Evolutionary conservation across 2,329 filamentous ascomycete species (phyloP).

Genomic region (Colletotrichum graminicola): DNA sequence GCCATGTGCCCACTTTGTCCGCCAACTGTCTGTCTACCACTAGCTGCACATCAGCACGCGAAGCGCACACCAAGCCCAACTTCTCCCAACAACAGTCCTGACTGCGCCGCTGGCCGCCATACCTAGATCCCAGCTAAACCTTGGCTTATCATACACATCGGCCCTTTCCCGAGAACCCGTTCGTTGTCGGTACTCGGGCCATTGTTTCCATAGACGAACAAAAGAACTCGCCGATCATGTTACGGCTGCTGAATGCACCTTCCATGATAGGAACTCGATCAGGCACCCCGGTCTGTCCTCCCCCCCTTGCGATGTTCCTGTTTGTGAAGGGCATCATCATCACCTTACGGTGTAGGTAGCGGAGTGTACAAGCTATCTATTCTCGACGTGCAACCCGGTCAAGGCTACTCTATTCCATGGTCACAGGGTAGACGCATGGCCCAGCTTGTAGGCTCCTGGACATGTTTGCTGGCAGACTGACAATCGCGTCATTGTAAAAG

Average conservation of each 20-base stretch:
- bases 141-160: conserved; percentile 11
- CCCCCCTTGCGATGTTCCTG: conserved; percentile 29
- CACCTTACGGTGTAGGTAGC: not conserved
- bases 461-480: conserved; percentile 6
- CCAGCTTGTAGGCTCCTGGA: conserved; percentile 30
- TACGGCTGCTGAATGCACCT: conserved; percentile 26
- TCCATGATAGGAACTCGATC: conserved; percentile 34
- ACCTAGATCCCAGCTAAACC: conserved; percentile 9
- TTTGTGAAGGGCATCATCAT: conserved; percentile 11
- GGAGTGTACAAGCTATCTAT: not conserved
- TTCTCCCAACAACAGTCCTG: conserved; percentile 1
- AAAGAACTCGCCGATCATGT: conserved; percentile 28
- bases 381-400: conserved; percentile 6
- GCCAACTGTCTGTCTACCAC: no score
- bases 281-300: conserved; percentile 17
- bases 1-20: conserved; percentile 10
- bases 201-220: conserved; percentile 7
- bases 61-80: conserved; percentile 15
- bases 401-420: not conserved
- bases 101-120: conserved; percentile 22
- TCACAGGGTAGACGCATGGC: conserved; percentile 3
- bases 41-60: conserved; percentile 9
- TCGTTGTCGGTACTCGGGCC: conserved; percentile 8
- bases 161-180: conserved; percentile 4
- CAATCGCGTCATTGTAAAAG: conserved; percentile 12